Base-by-base conservation (phyloP, 768 basidiomycete genomes). In the Rhodotorula taiwanensis region DNA sequence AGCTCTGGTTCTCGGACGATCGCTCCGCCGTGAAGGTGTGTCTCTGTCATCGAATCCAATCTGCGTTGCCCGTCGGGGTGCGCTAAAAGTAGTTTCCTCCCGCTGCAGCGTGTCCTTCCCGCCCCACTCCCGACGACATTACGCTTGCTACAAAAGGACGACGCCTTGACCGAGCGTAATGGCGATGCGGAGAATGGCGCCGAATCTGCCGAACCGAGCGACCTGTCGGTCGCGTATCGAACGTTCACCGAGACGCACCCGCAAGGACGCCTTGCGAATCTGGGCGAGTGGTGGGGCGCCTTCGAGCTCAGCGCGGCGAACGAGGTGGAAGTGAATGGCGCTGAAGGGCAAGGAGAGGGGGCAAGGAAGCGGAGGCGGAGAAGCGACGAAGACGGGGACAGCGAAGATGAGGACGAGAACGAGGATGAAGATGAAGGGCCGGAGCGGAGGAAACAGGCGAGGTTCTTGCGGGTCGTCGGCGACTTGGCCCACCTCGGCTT, bases 241-340 rank as follows among this genome's bases (percentile, higher is more conserved):
- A 30, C 49, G 25, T 70, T 66, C 55, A 36, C 45, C 27, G 69
- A 72, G 23, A 52, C 64, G 45, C 54, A 65, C 30, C 27, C 49
- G 14, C 25, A 27, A 15, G 72, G 72, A 3, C 60, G 66, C 60
- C 43, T 64, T 28, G 61, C 67, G 44, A 73, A 73, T 39, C 49
- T 73, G 21, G 66, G 63, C 0, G 72, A 73, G 47, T 73, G 72
- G 72, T 71, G 62, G 59, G 47, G 25, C 0, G 62, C 62, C 11
- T 73, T 70, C 47, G 63, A 70, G 43, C 31, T 60, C 15, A 45
- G 43, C 5, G 60, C 49, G 21, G 49, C 43, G 47, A 48, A 70
- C 6, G 64, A 70, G 53, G 52, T 47, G 28, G 52, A 43, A 30
- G 44, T 13, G 10, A 33, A 31, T 15, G 52, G 14, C 0, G 39